These are phyloP conservation scores for Boletus vinaceobasis DNA, from an alignment of 768 basidiomycete genomes.

Conservation along the genomic window DNA sequence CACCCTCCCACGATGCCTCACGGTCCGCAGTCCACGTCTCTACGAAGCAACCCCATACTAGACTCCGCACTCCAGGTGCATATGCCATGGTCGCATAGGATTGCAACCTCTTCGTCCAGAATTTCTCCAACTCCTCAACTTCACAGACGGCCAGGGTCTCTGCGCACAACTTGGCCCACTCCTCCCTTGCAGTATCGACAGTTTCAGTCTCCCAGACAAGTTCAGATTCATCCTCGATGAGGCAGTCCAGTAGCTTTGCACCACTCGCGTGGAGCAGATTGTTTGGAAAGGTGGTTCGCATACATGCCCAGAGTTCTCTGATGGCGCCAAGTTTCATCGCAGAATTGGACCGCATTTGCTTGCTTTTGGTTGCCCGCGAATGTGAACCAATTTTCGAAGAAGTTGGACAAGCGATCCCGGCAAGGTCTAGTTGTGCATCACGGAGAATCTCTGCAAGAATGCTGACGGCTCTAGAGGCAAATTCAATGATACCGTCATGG, in stretches of 20 bases:
- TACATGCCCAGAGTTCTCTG: conserved; percentile 54
- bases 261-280: conserved; percentile 42
- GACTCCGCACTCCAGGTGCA: conserved; percentile 40
- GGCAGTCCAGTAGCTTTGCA: conserved; percentile 43
- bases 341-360: conserved; percentile 33
- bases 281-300: conserved; percentile 42
- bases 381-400: conserved; percentile 8
- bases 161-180: conserved; percentile 62
- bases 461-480: conserved; percentile 39
- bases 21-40: conserved; percentile 51
- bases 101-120: conserved; percentile 42
- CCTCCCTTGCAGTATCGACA: conserved; percentile 42
- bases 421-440: conserved; percentile 45
- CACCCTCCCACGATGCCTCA: conserved; percentile 52
- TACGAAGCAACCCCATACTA: conserved; percentile 57
- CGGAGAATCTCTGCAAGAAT: conserved; percentile 49
- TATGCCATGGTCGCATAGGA: conserved; percentile 29
- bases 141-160: conserved; percentile 52
- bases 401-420: conserved; percentile 23
- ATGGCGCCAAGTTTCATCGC: conserved; percentile 57
- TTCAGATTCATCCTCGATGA: conserved; percentile 47
- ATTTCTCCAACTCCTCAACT: conserved; percentile 43
- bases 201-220: conserved; percentile 43
- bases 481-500: conserved; percentile 35
- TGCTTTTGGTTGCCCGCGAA: conserved; percentile 4